Base-by-base conservation (phyloP, 805 yeast species). In the Pichia phayaonensis region DNA sequence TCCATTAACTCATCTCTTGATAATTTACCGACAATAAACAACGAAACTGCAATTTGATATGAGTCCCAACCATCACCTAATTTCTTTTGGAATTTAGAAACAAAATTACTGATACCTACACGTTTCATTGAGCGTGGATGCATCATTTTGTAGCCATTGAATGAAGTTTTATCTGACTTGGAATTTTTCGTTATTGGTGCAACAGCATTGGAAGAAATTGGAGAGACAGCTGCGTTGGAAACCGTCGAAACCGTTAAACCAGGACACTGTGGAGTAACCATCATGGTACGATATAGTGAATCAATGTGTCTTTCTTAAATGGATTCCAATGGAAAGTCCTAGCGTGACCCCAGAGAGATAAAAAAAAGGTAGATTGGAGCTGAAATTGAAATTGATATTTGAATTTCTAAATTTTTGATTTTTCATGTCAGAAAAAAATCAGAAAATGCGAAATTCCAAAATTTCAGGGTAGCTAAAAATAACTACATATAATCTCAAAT, bases 41-140 rank as follows among this genome's bases (percentile, higher is more conserved):
- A 70, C 46, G 92, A 81, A 23, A 94, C 75, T 6, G 87, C 75
- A 50, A 83, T 85, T 55, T 95, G 90, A 65, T 92, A 92, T 52
- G 76, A 77, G 54, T 84, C 92, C 99, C 99, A 92, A 45, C 80
- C 78, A 43, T 75, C 72, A 2, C 97, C 97, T 52, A 92, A 66
- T 53, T 76, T 74, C 48, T 75, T 75, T 56, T 87, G 90, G 54
- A 94, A 80, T 49, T 85, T 88, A 38, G 77, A 74, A 61, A 90
- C 87, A 51, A 90, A 72, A 1, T 66, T 60, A 49, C 82, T 85
- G n/a, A 85, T 73, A 46, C 84, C 86, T 21, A 83, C 68, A 55
- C 88, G 55, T 40, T 59, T 59, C 18, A 58, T 51, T 4, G 62
- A 12, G 18, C 27, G 23, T 6, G 36, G n/a, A 42, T 34, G 38